Evolutionary conservation across 306 rosid genomes (phyloP).

Genomic region (Cicer pinnatifidum): DNA sequence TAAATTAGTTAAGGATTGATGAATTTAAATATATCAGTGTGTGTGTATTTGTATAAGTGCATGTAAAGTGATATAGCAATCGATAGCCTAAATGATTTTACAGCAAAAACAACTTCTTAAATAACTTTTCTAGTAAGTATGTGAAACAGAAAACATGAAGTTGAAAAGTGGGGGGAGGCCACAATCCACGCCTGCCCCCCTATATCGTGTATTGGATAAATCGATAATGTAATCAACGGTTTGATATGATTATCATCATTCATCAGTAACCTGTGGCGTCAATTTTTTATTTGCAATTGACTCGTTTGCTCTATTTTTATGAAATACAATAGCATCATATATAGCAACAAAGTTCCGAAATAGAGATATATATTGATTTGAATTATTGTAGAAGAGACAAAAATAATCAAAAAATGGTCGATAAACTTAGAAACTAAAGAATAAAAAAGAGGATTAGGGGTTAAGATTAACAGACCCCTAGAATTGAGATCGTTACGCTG

Average conservation of each 20-base stretch:
- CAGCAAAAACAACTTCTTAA: not conserved
- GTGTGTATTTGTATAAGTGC: not conserved
- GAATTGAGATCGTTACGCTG: constrained; percentile 95
- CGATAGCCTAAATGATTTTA: not conserved
- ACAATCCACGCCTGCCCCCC: not conserved
- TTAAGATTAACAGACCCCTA: constrained; percentile 53
- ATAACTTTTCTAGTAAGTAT: constrained; percentile 1
- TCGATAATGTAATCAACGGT: not conserved
- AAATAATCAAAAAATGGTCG: not conserved
- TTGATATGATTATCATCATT: not conserved
- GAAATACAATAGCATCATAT: too few species aligned
- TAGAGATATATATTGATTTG: not conserved
- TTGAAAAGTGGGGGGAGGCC: not conserved
- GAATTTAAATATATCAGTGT: not conserved
- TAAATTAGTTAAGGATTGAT: not conserved
- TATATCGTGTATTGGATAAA: not conserved
- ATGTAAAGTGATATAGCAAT: not conserved
- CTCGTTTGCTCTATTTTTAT: too few species aligned
- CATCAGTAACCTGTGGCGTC: not conserved
- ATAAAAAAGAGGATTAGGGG: constrained; percentile 26
- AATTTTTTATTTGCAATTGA: not conserved
- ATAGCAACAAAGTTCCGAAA: not conserved
- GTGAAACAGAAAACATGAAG: not conserved
- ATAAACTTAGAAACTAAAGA: not conserved
- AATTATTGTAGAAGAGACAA: not conserved